phyloP scores from a whole-genome alignment of 768 basidiomycete genomes.

The Naganishia vishniacii region DNA sequence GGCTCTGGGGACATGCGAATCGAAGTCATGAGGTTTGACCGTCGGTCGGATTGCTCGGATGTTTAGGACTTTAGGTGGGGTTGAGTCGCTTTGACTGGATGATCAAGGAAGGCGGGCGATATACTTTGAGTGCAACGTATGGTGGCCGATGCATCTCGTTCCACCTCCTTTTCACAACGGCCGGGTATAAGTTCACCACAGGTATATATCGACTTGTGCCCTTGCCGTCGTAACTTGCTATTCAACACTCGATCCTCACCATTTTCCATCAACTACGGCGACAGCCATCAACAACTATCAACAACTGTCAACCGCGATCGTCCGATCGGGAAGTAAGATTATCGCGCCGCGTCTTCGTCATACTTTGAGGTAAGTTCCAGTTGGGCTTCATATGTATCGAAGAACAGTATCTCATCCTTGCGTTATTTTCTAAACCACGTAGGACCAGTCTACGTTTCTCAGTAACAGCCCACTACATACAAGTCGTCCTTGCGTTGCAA shows the following conservation, averaged over 20 bases:
- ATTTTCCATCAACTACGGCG: neutral
- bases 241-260: neutral
- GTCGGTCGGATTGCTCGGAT: neutral
- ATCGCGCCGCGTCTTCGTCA: neutral
- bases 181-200: neutral
- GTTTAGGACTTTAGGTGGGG: slow-evolving; percentile 15
- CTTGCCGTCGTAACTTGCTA: too few species aligned
- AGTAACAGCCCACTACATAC: neutral
- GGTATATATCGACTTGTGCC: slow-evolving; percentile 20
- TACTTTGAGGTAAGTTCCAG: neutral
- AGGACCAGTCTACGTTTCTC: neutral
- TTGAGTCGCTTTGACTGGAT: slow-evolving; percentile 8
- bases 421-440: neutral
- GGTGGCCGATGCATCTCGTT: slow-evolving; percentile 16
- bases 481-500: neutral
- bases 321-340: slow-evolving; percentile 2
- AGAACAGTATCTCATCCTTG: neutral
- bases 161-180: slow-evolving; percentile 12
- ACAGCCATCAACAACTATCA: neutral
- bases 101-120: neutral
- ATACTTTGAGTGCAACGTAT: neutral
- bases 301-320: neutral
- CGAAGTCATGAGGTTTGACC: neutral
- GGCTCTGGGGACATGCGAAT: neutral
- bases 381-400: neutral